Evolutionary conservation across 371 early-diverging fungal genomes (phyloP).

Genomic region (Dichotomocladium elegans): DNA sequence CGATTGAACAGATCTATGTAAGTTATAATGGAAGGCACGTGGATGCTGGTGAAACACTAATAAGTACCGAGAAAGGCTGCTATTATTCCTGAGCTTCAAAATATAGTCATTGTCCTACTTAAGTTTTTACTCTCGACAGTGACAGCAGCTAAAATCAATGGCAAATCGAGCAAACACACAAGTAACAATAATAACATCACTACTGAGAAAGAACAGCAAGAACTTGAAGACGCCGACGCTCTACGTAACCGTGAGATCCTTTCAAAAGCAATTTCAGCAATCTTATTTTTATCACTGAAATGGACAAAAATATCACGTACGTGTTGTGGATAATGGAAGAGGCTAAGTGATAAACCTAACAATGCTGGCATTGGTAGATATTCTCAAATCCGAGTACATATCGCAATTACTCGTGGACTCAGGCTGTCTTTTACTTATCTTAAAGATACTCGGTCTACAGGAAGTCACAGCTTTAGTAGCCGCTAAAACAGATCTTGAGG

Average conservation of each 20-base stretch:
- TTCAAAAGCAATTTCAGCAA: slow-evolving; percentile 71
- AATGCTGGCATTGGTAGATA: slow-evolving; percentile 53
- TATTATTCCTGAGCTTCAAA: slow-evolving; percentile 45
- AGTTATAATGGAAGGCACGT: not conserved
- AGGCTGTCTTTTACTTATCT: slow-evolving; percentile 73
- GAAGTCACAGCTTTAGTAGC: slow-evolving; percentile 54
- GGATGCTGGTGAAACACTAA: no score
- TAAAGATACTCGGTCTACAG: slow-evolving; percentile 79
- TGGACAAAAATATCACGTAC: slow-evolving; percentile 69
- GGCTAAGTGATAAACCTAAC: no score
- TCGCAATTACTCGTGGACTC: slow-evolving; percentile 79
- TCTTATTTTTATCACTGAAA: slow-evolving; percentile 65
- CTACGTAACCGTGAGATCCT: slow-evolving; percentile 69
- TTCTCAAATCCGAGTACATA: slow-evolving; percentile 73
- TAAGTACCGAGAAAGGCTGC: no score
- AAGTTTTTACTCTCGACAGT: slow-evolving; percentile 45
- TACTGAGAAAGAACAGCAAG: not conserved
- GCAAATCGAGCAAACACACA: not conserved
- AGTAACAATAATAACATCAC: not conserved
- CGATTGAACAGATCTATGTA: slow-evolving; percentile 27
- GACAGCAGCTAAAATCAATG: slow-evolving; percentile 8
- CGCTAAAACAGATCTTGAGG: slow-evolving; percentile 58
- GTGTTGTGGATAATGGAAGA: no score
- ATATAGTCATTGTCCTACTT: slow-evolving; percentile 44
- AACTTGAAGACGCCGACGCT: slow-evolving; percentile 50